Evolutionary conservation across 2,329 filamentous ascomycete genomes (phyloP).

Genomic region (Phialemonium atrogriseum): DNA sequence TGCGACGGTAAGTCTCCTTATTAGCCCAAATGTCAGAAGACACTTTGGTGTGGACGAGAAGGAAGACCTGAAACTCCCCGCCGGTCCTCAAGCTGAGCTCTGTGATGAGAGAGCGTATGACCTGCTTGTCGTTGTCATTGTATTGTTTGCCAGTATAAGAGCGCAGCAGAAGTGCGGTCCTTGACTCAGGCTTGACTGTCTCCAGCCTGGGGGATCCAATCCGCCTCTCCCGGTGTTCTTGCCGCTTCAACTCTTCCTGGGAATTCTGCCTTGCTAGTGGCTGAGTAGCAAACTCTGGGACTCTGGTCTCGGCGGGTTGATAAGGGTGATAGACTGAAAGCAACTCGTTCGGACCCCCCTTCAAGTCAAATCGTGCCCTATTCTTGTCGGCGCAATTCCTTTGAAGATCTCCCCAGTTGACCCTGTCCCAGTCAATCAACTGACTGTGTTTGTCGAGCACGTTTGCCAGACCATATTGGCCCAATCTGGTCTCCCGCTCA

Average conservation of each 20-base stretch:
- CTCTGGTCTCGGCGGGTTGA: too few relatives aligned
- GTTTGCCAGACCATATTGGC: slow-evolving; percentile 52
- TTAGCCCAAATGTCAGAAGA: slow-evolving; percentile 51
- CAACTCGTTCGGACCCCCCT: slow-evolving; percentile 33
- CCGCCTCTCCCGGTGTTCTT: not conserved
- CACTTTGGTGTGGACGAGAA: slow-evolving; percentile 71
- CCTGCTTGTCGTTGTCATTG: slow-evolving; percentile 70
- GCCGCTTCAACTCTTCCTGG: too few relatives aligned
- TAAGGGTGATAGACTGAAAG: slow-evolving; percentile 20
- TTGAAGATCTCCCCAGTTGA: slow-evolving; percentile 67
- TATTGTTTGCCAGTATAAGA: slow-evolving; percentile 70
- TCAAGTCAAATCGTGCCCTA: slow-evolving; percentile 49
- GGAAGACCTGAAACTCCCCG: slow-evolving; percentile 72
- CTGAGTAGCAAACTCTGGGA: too few relatives aligned
- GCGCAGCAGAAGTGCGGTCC: slow-evolving; percentile 69
- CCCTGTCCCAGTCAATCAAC: slow-evolving; percentile 49
- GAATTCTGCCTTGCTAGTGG: too few relatives aligned
- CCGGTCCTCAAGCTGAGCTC: slow-evolving; percentile 70
- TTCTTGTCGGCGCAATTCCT: slow-evolving; percentile 58
- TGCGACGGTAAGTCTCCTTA: slow-evolving; percentile 46
- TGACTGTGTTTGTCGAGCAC: slow-evolving; percentile 36
- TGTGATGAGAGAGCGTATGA: slow-evolving; percentile 68
- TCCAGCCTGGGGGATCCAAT: slow-evolving; percentile 3
- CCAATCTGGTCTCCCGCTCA: slow-evolving; percentile 61
- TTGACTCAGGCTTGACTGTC: slow-evolving; percentile 29